Evolutionary conservation across 257 asterid species (phyloP).

Genomic region (Craterostigma plantagineum): DNA sequence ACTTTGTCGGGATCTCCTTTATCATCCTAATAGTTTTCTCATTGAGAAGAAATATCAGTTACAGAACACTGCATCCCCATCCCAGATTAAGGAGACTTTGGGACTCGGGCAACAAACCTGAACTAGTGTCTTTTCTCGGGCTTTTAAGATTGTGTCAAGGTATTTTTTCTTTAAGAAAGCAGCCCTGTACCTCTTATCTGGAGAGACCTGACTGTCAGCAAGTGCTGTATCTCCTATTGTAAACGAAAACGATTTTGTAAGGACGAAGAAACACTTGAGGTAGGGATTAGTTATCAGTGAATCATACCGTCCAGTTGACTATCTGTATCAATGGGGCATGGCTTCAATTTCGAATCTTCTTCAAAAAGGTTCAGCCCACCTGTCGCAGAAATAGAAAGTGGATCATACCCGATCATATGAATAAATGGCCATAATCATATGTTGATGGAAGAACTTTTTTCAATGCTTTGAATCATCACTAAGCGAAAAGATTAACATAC

Average conservation of each 20-base stretch:
- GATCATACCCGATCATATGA: no score
- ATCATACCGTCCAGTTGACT: no score
- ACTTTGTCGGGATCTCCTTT: constrained; percentile 46
- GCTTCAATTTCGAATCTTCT: no score
- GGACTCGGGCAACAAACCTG: background rate
- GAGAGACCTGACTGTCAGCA: constrained; percentile 65
- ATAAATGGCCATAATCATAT: no score
- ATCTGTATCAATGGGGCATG: no score
- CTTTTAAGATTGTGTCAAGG: constrained; percentile 62
- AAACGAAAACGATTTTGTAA: constrained; percentile 26
- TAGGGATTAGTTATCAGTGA: constrained; percentile 5
- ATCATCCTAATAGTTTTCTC: constrained; percentile 23
- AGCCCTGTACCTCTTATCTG: constrained; percentile 73
- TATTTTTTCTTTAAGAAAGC: constrained; percentile 59
- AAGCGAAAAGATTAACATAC: no score
- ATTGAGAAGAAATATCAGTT: background rate
- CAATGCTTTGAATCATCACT: no score
- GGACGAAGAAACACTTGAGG: constrained; percentile 26
- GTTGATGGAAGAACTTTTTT: no score
- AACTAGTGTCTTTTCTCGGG: constrained; percentile 33
- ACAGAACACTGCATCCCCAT: background rate
- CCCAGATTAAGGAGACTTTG: background rate
- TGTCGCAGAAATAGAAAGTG: no score
- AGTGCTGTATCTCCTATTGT: constrained; percentile 44
- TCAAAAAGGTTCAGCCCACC: no score